Evolutionary conservation across 176 grass and related monocot species (phyloP).

Genomic region (Rhynchospora tenuis): DNA sequence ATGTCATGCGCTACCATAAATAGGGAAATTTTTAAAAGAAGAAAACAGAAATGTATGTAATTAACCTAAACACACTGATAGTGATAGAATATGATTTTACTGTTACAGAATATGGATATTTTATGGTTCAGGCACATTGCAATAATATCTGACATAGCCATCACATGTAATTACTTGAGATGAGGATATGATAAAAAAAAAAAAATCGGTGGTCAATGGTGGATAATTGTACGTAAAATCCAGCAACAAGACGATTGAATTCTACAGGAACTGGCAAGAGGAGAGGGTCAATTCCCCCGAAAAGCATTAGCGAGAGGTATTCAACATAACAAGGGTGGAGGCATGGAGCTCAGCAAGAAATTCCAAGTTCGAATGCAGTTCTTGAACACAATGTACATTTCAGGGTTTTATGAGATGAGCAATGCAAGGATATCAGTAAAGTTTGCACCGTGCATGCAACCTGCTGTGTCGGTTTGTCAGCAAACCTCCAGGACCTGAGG

Average conservation of each 20-base stretch:
- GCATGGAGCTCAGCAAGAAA: background rate
- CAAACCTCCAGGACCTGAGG: constrained; percentile 45
- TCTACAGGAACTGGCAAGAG: constrained; percentile 37
- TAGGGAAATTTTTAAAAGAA: no score
- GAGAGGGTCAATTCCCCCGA: constrained; percentile 13
- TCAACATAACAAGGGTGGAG: constrained; percentile 78
- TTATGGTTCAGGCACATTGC: constrained; percentile 50
- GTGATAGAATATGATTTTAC: no score
- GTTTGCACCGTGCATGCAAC: constrained; percentile 78
- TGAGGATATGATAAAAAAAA: constrained; percentile 27
- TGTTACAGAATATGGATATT: constrained; percentile 49
- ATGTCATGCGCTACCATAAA: no score
- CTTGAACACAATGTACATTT: constrained; percentile 31
- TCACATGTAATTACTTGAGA: constrained; percentile 43
- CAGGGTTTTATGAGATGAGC: constrained; percentile 43
- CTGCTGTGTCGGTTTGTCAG: constrained; percentile 40
- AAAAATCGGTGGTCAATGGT: constrained; percentile 41
- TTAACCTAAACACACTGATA: no score
- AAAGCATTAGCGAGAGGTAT: constrained; percentile 52
- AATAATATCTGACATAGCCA: constrained; percentile 38
- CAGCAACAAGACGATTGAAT: constrained; percentile 27
- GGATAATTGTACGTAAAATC: constrained; percentile 46
- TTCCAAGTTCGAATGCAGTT: constrained; percentile 37
- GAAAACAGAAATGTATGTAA: background rate
- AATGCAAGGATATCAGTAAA: constrained; percentile 36